These are phyloP conservation scores for Lodderomyces orthopsilosis DNA, from an alignment of 1,139 yeast genomes.

Conservation along the genomic window DNA sequence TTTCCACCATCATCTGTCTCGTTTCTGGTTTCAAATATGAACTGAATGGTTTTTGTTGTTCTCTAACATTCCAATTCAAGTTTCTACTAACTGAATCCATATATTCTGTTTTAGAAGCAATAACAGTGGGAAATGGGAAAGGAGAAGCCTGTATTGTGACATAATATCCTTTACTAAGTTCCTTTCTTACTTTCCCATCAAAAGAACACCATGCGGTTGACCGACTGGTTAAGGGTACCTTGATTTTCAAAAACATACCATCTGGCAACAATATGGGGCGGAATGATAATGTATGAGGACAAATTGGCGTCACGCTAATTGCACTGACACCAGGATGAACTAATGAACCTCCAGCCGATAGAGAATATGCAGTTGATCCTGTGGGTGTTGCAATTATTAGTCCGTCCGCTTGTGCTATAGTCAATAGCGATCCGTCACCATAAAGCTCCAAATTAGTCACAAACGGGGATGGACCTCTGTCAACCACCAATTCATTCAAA, in stretches of 20 bases:
- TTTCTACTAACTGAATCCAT: constrained; percentile 81
- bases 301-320: constrained; percentile 84
- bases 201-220: constrained; percentile 89
- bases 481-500: constrained; percentile 78
- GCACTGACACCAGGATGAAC: constrained; percentile 91
- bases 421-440: constrained; percentile 75
- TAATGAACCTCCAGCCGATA: constrained; percentile 87
- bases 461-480: constrained; percentile 86
- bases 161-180: constrained; percentile 68
- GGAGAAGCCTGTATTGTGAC: constrained; percentile 77
- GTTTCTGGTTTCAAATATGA: constrained; percentile 14
- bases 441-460: constrained; percentile 79
- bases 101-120: constrained; percentile 71
- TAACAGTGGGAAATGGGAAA: constrained; percentile 83
- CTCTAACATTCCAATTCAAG: constrained; percentile 83
- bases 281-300: constrained; percentile 88
- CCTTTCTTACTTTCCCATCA: constrained; percentile 79
- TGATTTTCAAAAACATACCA: constrained; percentile 73
- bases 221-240: constrained; percentile 66
- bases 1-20: constrained; percentile 8
- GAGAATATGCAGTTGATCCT: constrained; percentile 87
- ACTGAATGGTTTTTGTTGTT: constrained; percentile 71
- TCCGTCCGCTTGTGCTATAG: constrained; percentile 91
- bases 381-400: constrained; percentile 87
- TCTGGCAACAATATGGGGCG: constrained; percentile 86